Base-by-base conservation (phyloP, 1,284 basidiomycete genomes). In the Tilletiopsis washingtonensis region DNA sequence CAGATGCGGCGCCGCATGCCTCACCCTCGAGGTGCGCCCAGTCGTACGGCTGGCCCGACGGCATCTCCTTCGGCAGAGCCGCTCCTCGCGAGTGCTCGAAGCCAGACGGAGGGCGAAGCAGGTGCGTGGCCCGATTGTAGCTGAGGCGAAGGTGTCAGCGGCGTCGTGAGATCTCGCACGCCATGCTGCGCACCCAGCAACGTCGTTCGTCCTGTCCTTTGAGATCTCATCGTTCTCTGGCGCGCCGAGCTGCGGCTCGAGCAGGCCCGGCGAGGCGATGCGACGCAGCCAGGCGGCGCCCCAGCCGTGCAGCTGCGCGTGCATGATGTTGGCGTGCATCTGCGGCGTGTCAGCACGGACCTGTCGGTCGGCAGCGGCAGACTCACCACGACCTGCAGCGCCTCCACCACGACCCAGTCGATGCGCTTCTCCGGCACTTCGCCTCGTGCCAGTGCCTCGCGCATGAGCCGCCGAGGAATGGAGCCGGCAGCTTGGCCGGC, bases 1-100 rank as follows among this genome's bases (percentile, higher is more conserved):
- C 12, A 41, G 20, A 27, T 15, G 40, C 15, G 14, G 2, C 11
- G 12, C 2, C 12, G 40, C 19, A 24, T 47, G n/a, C n/a, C 21
- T 37, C 46, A 42, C 58, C 57, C 24, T 64, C 62, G 47, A 62
- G 57, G 15, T 54, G 46, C 17, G 62, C 62, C 57, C 59, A 64
- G 44, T 64, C 62, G 36, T 56, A 43, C 7, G 62, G 61, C 49
- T 64, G 61, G 15, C 49, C 12, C 12, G 32, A 34, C 49, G n/a
- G 54, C 52, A 29, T 26, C n/a, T 37, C 42, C 26, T 3, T 49
- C 19, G 27, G 36, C 15, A 32, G 5, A 4, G 4, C n/a, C 36
- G 23, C 37, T 11, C 48, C 48, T 48, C 48, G 43, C n/a, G 48
- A 49, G n/a, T 46, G 21, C 19, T 47, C 47, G 21, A 29, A 50